Conservation (phyloP, 2,329 filamentous ascomycete genomes). For the Fusarium luffae region DNA sequence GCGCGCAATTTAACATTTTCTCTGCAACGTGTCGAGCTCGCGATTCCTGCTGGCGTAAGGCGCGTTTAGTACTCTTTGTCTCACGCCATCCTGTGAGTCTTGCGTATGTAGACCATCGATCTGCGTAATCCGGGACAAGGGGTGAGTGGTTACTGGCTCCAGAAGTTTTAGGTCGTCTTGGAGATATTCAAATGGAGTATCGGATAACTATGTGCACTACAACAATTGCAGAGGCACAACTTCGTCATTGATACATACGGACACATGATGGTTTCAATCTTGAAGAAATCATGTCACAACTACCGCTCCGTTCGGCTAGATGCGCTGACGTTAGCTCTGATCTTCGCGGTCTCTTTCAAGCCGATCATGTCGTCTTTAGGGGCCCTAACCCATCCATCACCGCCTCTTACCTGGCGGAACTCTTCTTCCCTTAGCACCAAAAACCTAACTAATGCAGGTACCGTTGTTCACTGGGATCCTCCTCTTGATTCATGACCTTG, state of each 20-base stretch:
- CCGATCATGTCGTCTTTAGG: slow-evolving; percentile 6
- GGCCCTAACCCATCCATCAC: slow-evolving; percentile 12
- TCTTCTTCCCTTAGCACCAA: slow-evolving; percentile 14
- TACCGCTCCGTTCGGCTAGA: slow-evolving; percentile 5
- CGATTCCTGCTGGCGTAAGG: slow-evolving; percentile 9
- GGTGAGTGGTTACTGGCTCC: background rate
- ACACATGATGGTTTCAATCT: background rate
- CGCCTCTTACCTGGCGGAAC: slow-evolving; percentile 7
- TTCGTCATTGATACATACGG: background rate
- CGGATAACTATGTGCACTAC: background rate
- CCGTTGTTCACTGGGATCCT: slow-evolving; percentile 9
- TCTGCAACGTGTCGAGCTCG: slow-evolving; percentile 30
- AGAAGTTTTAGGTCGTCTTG: background rate
- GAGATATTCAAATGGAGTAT: background rate
- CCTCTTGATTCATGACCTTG: slow-evolving; percentile 32
- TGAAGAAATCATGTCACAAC: background rate
- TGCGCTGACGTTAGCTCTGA: slow-evolving; percentile 25
- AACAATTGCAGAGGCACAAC: background rate
- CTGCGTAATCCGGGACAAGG: slow-evolving; percentile 1
- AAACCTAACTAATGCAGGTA: slow-evolving; percentile 38
- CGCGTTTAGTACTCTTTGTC: slow-evolving; percentile 20
- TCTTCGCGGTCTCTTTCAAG: slow-evolving; percentile 6
- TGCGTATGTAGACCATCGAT: slow-evolving; percentile 15
- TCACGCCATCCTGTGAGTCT: slow-evolving; percentile 10
- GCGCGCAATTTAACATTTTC: slow-evolving; percentile 24